Conservation (phyloP, 371 early-diverging fungal species). For the Saksenaea vasiformis region DNA sequence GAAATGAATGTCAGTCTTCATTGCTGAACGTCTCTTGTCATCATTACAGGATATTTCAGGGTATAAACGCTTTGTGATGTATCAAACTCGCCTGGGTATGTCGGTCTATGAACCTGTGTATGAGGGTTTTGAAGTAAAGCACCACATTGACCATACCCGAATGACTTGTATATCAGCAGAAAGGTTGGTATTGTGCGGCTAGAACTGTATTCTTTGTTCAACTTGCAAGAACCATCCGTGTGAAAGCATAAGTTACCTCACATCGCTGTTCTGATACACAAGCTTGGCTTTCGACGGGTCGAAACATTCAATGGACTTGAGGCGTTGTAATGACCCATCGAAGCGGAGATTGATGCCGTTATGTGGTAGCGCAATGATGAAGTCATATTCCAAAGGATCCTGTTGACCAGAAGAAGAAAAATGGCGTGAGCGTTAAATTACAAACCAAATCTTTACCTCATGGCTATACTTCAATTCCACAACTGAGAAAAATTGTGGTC, state of each 20-base stretch:
- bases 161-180: conserved; percentile 64
- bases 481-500: conserved; percentile 53
- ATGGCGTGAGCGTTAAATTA: background rate
- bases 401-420: conserved; percentile 16
- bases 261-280: conserved; percentile 64
- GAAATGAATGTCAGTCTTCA: conserved; percentile 1
- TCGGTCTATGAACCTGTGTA: conserved; percentile 41
- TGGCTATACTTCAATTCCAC: conserved; percentile 73
- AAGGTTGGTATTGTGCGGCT: conserved; percentile 68
- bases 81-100: conserved; percentile 71
- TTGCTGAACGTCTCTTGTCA: background rate
- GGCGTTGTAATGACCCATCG: conserved; percentile 63
- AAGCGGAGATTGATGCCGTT: conserved; percentile 68
- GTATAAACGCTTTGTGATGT: conserved; percentile 54
- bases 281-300: conserved; percentile 64
- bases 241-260: conserved; percentile 46
- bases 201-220: conserved; percentile 40
- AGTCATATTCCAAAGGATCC: conserved; percentile 61
- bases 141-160: conserved; percentile 53
- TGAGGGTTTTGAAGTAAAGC: background rate
- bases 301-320: conserved; percentile 65
- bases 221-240: background rate
- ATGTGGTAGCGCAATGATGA: conserved; percentile 60
- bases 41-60: conserved; percentile 67
- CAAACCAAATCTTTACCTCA: conserved; percentile 40